Conservation (phyloP, 768 basidiomycete genomes). For the Russula abietina region DNA sequence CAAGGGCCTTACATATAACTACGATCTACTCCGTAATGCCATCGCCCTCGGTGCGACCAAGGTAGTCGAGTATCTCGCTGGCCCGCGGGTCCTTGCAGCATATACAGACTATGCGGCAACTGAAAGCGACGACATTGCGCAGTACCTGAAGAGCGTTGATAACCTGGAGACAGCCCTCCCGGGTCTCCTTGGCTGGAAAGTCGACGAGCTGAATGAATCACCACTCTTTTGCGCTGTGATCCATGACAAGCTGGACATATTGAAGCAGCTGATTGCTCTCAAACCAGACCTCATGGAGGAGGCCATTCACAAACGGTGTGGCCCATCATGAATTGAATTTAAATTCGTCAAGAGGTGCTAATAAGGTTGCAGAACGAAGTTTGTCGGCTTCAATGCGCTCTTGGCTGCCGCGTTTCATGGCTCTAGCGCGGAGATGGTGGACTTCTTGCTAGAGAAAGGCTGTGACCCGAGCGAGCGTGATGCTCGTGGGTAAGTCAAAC, state of each 20-base stretch:
- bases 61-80: constrained; percentile 45
- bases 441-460: constrained; percentile 45
- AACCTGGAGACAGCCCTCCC: constrained; percentile 41
- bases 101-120: constrained; percentile 45
- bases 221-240: constrained; percentile 44
- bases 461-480: constrained; percentile 42
- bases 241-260: constrained; percentile 32
- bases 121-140: constrained; percentile 40
- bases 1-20: background rate
- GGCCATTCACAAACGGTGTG: constrained; percentile 42
- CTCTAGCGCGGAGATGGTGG: constrained; percentile 35
- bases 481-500: constrained; percentile 37
- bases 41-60: constrained; percentile 15
- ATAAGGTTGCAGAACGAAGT: constrained; percentile 38
- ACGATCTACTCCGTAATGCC: constrained; percentile 5
- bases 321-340: constrained; percentile 1
- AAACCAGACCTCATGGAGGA: constrained; percentile 38
- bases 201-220: constrained; percentile 45
- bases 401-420: constrained; percentile 37
- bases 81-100: constrained; percentile 43
- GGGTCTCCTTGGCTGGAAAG: constrained; percentile 47
- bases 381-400: constrained; percentile 41
- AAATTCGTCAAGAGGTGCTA: background rate
- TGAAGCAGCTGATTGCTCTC: constrained; percentile 44
- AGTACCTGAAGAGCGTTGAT: constrained; percentile 36